Percentiles rank a stretch among this genome's conserved stretches.
Conservation (phyloP, 2,329 filamentous ascomycete genomes). For the Fusarium brevicatenulatum region DNA sequence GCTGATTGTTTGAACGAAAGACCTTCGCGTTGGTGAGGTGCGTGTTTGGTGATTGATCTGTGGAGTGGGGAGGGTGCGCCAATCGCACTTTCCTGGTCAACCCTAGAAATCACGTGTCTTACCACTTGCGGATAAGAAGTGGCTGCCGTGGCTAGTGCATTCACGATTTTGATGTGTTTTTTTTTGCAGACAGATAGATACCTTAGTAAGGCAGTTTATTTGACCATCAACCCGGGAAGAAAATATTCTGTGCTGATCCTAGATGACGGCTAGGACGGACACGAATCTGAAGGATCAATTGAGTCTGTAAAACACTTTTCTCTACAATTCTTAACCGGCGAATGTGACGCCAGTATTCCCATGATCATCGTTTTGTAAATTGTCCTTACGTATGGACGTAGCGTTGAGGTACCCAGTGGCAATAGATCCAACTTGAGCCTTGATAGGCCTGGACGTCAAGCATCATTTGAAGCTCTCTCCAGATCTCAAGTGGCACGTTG, state of each 20-base stretch:
- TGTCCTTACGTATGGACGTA: background rate
- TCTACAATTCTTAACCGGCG: background rate
- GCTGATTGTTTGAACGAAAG: constrained; percentile 58
- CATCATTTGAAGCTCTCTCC: background rate
- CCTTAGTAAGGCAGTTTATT: background rate
- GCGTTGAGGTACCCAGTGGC: background rate
- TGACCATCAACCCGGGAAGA: background rate
- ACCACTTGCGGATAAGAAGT: background rate
- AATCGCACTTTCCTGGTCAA: constrained; percentile 23
- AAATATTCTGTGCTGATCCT: background rate
- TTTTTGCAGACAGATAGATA: background rate
- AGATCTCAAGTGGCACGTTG: constrained; percentile 22
- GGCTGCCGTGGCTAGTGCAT: background rate
- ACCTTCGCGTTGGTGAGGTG: constrained; percentile 54
- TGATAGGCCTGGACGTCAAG: background rate
- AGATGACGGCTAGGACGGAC: background rate
- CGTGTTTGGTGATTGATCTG: constrained; percentile 56
- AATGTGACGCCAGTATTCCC: background rate
- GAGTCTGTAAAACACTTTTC: background rate
- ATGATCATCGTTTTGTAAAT: background rate
- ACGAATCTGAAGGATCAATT: background rate
- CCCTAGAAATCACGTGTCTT: constrained; percentile 51
- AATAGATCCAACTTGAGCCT: background rate
- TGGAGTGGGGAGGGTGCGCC: constrained; percentile 51
- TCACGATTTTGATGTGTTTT: too few relatives aligned